Conservation (phyloP, 2,329 filamentous ascomycete genomes). For the Paecilomyces dactylethromorphus region DNA sequence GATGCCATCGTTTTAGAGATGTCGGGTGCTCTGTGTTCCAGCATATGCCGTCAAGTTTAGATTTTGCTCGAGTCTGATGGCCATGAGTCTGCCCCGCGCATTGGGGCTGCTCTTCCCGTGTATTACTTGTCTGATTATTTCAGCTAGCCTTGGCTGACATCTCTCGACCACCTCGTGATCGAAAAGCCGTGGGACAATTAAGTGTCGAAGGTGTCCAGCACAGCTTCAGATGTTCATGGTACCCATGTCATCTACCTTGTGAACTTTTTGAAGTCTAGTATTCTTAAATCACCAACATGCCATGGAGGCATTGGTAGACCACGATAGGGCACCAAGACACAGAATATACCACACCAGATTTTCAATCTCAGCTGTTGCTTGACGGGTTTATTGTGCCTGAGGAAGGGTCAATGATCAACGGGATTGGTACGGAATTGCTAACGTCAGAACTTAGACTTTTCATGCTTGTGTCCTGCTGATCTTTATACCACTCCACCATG, state of each 20-base stretch:
- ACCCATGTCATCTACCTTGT: neutral
- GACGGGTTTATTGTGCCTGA: neutral
- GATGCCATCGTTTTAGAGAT: neutral
- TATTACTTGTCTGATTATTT: neutral
- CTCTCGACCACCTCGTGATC: neutral
- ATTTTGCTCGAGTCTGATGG: neutral
- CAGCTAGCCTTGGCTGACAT: neutral
- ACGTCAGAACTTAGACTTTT: neutral
- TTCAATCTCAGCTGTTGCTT: neutral
- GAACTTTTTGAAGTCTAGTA: neutral
- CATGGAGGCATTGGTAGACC: neutral
- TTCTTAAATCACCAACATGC: neutral
- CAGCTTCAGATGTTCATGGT: neutral
- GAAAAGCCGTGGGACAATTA: neutral
- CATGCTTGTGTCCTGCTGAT: conserved; percentile 6
- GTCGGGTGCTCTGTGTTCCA: neutral
- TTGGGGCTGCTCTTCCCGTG: neutral
- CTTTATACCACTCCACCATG: neutral
- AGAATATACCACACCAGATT: neutral
- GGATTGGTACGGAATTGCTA: neutral
- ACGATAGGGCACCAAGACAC: neutral
- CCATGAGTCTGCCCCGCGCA: neutral
- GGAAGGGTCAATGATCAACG: neutral
- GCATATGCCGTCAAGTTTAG: neutral
- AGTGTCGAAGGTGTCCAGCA: neutral